Evolutionary conservation across 169 alveolate genomes (phyloP).

Genomic region (Plasmodium relictum): DNA sequence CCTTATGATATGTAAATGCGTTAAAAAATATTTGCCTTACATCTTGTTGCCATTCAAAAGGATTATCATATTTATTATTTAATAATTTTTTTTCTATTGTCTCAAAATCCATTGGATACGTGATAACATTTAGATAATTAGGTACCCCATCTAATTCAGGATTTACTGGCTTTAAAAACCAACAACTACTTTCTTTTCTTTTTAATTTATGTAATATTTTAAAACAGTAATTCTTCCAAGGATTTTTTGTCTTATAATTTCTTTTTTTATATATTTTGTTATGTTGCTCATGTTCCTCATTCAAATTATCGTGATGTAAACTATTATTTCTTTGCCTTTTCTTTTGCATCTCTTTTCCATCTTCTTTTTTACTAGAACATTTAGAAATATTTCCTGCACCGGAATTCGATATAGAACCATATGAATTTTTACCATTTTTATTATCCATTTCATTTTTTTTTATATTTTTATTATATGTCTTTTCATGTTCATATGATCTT

Average conservation of each 20-base stretch:
- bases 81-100: conserved; percentile 84
- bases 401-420: conserved; percentile 7
- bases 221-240: conserved; percentile 79
- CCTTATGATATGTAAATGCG: conserved; percentile 85
- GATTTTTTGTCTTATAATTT: conserved; percentile 66
- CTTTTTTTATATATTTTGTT: conserved; percentile 70
- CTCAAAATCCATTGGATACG: conserved; percentile 87
- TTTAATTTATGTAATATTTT: conserved; percentile 82
- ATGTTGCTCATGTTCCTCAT: conserved; percentile 72
- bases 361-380: conserved; percentile 16
- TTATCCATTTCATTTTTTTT: conserved; percentile 13
- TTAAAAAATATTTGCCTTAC: conserved; percentile 91
- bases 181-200: conserved; percentile 78
- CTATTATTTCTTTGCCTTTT: conserved; percentile 40
- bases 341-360: conserved; percentile 28
- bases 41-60: conserved; percentile 94
- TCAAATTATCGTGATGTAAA: conserved; percentile 53
- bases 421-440: conserved; percentile 6
- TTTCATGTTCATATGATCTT: background rate
- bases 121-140: conserved; percentile 85
- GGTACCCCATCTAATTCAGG: conserved; percentile 93
- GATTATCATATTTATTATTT: conserved; percentile 87
- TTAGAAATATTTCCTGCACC: conserved; percentile 28
- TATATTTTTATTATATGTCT: background rate
- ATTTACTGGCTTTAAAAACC: conserved; percentile 94